These are phyloP conservation scores for Lodderomyces metapsilosis DNA, from an alignment of 1,139 yeast genomes.

Conservation along the genomic window DNA sequence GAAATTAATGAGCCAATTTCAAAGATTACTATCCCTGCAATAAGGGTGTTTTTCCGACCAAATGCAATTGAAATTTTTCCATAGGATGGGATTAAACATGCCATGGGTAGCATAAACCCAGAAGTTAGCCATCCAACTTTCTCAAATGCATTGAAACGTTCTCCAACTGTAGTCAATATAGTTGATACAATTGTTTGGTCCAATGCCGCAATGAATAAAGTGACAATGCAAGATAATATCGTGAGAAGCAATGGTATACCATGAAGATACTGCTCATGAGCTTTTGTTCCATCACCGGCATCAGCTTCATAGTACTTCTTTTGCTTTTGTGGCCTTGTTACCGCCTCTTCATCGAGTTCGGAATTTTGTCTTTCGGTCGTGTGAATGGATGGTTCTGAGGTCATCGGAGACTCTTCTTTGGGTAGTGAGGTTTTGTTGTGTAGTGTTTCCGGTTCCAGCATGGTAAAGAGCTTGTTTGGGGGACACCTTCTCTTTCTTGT, in stretches of 20 bases:
- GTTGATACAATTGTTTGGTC: slow-evolving; percentile 70
- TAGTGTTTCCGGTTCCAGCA: neutral
- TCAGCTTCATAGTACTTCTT: slow-evolving; percentile 36
- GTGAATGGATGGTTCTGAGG: neutral
- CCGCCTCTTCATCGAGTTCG: neutral
- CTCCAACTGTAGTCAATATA: slow-evolving; percentile 53
- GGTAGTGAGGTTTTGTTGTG: neutral
- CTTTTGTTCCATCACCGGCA: slow-evolving; percentile 59
- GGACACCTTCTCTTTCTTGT: neutral
- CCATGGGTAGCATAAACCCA: slow-evolving; percentile 60
- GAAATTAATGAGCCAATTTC: slow-evolving; percentile 63
- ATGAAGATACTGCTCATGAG: slow-evolving; percentile 46
- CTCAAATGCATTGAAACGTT: slow-evolving; percentile 51
- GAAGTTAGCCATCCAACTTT: slow-evolving; percentile 62
- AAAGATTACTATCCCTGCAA: slow-evolving; percentile 52
- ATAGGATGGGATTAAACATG: slow-evolving; percentile 57
- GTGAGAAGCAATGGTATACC: slow-evolving; percentile 45
- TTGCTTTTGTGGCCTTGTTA: neutral
- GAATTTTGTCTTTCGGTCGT: slow-evolving; percentile 1
- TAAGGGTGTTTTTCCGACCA: slow-evolving; percentile 56
- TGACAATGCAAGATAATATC: slow-evolving; percentile 43
- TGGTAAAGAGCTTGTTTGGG: neutral
- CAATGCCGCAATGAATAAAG: slow-evolving; percentile 61
- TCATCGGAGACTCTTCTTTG: neutral
- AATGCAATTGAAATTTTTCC: slow-evolving; percentile 61